Evolutionary conservation across 257 asterid species (phyloP).

Genomic region (Solanum phureja): DNA sequence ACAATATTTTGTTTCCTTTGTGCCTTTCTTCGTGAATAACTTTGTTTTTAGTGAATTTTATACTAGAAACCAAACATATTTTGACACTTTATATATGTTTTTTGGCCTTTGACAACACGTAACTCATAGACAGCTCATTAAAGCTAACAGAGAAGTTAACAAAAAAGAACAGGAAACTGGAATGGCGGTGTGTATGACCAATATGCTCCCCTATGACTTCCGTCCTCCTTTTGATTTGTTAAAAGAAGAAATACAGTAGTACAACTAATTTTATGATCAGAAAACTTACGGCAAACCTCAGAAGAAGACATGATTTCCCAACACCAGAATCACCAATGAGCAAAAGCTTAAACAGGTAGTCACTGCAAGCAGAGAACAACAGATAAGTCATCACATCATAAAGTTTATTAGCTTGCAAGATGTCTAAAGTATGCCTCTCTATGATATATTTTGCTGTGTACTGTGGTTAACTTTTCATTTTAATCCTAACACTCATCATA

Average conservation of each 20-base stretch:
- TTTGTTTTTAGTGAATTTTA: neutral
- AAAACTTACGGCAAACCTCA: constrained; percentile 2
- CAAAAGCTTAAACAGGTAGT: constrained; percentile 3
- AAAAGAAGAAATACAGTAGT: neutral
- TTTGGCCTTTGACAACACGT: neutral
- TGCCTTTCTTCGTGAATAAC: neutral
- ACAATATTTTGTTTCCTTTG: neutral
- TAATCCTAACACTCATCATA: neutral
- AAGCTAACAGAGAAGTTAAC: neutral
- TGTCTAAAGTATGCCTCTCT: neutral
- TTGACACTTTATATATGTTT: neutral
- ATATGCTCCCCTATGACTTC: neutral
- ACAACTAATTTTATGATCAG: neutral
- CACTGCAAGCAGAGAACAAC: neutral
- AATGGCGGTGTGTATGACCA: neutral
- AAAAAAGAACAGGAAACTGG: neutral
- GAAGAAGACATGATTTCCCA: constrained; percentile 5
- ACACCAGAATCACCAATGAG: constrained; percentile 1
- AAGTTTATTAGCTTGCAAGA: neutral
- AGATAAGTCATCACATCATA: neutral
- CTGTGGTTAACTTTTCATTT: neutral
- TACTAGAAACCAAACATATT: neutral
- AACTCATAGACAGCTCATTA: neutral
- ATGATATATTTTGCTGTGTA: neutral
- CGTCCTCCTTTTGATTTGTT: neutral